Conservation (phyloP, 345 rosid species). For the Bruguiera sexangula region DNA sequence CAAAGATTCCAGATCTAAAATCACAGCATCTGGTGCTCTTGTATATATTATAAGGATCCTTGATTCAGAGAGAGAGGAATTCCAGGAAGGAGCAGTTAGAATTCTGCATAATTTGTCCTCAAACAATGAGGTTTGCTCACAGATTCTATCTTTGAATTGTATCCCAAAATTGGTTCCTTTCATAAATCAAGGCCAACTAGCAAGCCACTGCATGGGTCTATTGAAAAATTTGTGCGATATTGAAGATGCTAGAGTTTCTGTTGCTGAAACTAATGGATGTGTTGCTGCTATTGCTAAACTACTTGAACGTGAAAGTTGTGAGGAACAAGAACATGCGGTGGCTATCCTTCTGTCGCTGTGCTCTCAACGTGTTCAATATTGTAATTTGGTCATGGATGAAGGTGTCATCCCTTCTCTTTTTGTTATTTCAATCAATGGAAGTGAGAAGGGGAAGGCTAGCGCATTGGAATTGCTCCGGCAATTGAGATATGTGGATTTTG, state of each 20-base stretch:
- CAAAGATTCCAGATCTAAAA: conserved; percentile 33
- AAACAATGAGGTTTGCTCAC: conserved; percentile 40
- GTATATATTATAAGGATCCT: conserved; percentile 45
- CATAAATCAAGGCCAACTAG: conserved; percentile 40
- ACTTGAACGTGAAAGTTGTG: conserved; percentile 47
- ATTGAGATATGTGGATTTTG: conserved; percentile 37
- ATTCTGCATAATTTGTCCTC: conserved; percentile 55
- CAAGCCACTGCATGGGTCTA: conserved; percentile 40
- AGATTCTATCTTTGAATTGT: conserved; percentile 44
- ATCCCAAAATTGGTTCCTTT: conserved; percentile 54
- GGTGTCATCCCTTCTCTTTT: conserved; percentile 54
- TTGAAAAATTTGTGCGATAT: conserved; percentile 50
- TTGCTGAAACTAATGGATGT: conserved; percentile 59
- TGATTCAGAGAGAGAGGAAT: conserved; percentile 32
- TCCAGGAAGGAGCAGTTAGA: conserved; percentile 52
- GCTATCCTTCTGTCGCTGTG: conserved; percentile 36
- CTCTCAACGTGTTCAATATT: conserved; percentile 40
- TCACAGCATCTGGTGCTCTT: conserved; percentile 50
- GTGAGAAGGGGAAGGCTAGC: conserved; percentile 44
- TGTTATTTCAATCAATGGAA: conserved; percentile 56
- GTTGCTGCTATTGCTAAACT: conserved; percentile 53
- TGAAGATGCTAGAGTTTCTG: conserved; percentile 51
- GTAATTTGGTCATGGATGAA: conserved; percentile 60
- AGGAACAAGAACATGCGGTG: conserved; percentile 63
- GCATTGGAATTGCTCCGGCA: conserved; percentile 74